Evolutionary conservation across 176 grass and related monocot genomes (phyloP).

Genomic region (Avena sativa): DNA sequence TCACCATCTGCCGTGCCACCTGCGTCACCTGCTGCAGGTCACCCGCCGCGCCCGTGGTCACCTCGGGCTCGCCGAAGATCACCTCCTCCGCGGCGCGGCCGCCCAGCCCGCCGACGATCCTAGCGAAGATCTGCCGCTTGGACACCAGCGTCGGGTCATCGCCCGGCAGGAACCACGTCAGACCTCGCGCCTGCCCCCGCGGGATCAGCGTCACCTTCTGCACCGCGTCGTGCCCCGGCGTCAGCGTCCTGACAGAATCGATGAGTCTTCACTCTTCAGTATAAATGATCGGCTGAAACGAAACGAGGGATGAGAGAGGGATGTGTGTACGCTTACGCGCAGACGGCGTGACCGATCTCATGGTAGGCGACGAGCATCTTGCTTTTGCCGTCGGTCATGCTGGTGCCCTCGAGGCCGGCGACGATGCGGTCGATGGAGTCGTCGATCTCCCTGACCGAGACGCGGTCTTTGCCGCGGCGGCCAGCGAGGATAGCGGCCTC

Average conservation of each 20-base stretch:
- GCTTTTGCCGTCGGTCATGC: constrained; percentile 83
- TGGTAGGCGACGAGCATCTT: constrained; percentile 85
- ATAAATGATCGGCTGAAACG: neutral
- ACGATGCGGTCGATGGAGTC: constrained; percentile 85
- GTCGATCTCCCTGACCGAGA: constrained; percentile 76
- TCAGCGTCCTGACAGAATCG: constrained; percentile 55
- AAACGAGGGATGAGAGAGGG: neutral
- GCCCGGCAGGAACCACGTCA: constrained; percentile 79
- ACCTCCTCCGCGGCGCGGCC: constrained; percentile 84
- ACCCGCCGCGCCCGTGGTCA: constrained; percentile 81
- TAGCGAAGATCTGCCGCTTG: constrained; percentile 76
- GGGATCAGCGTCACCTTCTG: constrained; percentile 91
- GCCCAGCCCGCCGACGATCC: constrained; percentile 79
- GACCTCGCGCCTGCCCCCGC: constrained; percentile 62
- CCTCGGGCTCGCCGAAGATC: constrained; percentile 78
- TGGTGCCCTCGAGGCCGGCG: constrained; percentile 77
- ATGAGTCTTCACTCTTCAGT: neutral
- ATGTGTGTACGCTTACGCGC: constrained; percentile 53
- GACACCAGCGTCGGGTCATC: constrained; percentile 71
- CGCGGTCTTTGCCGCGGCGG: constrained; percentile 64
- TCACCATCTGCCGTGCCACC: constrained; percentile 81
- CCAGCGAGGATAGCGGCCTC: constrained; percentile 90
- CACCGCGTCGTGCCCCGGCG: constrained; percentile 73
- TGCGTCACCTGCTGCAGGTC: constrained; percentile 90
- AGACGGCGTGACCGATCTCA: constrained; percentile 91